phyloP scores from a whole-genome alignment of 805 yeast genomes.

The Priceomyces fermenticarens region DNA sequence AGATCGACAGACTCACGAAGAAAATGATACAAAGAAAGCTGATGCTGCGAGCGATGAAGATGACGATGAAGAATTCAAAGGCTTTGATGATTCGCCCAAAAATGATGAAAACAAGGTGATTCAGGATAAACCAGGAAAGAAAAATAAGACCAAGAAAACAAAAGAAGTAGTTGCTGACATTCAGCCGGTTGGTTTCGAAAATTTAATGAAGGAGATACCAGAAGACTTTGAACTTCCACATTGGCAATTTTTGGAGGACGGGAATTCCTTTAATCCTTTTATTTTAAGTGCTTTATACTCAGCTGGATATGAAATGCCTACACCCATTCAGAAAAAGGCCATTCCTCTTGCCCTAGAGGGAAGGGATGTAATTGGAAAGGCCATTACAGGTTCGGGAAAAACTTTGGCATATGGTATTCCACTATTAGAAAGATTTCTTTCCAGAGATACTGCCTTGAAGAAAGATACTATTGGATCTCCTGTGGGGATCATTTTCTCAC shows the following conservation, averaged over 20 bases:
- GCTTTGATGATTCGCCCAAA: conserved; percentile 11
- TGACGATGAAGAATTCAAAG: conserved; percentile 15
- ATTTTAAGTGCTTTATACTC: conserved; percentile 60
- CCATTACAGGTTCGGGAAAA: conserved; percentile 97
- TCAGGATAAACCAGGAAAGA: not conserved
- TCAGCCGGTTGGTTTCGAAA: conserved; percentile 25
- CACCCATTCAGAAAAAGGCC: conserved; percentile 75
- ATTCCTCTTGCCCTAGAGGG: conserved; percentile 75
- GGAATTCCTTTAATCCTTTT: conserved; percentile 47
- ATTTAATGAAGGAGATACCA: conserved; percentile 23
- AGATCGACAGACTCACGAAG: conserved; percentile 20
- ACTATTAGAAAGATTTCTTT: conserved; percentile 63
- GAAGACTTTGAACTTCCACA: conserved; percentile 48
- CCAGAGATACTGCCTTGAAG: conserved; percentile 15
- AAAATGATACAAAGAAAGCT: conserved; percentile 14
- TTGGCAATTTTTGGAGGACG: conserved; percentile 51
- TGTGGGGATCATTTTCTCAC: conserved; percentile 80
- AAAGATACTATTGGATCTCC: conserved; percentile 41
- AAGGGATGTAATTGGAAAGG: conserved; percentile 88
- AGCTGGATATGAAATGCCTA: conserved; percentile 65
- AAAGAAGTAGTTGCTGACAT: not conserved
- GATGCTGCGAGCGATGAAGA: conserved; percentile 15
- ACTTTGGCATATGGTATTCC: conserved; percentile 96
- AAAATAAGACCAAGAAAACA: not conserved
- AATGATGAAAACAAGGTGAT: not conserved